Base-by-base conservation (phyloP, 768 basidiomycete genomes). In the Russula ochroleuca region DNA sequence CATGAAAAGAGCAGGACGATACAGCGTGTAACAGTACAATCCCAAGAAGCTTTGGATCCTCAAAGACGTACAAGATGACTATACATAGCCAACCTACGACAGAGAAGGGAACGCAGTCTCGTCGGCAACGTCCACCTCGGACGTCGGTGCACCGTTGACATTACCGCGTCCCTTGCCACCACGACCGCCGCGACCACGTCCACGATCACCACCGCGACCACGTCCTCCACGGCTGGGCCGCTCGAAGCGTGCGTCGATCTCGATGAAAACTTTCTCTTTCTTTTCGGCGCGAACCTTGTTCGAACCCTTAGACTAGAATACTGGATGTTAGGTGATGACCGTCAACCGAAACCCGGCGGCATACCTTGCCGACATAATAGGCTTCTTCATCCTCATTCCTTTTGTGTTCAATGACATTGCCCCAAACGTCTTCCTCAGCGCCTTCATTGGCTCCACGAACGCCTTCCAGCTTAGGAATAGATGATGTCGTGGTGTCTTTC, bases 311-410 rank as follows among this genome's bases (percentile, higher is more conserved):
- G 78, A 74, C 91, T 94, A 72, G 15, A 56, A 35, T 23, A 21
- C 13, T 33, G 23, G 21, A n/a, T 25, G 19, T 62, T 25, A 28
- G 23, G 48, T 14, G 61, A 23, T 3, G 37, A 62, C 33, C 21
- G 5, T 28, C 19, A n/a, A 41, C n/a, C 50, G 43, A 14, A 63
- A 23, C 21, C 25, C 21, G 43, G 9, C 54, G 40, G 6, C 48
- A 15, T 37, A 94, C 96, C 90, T 97, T 96, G 76, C 92, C 91
- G 65, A 86, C 83, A 76, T 89, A 94, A 81, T 94, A 95, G 54
- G 84, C 77, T 65, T 83, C 82, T 66, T 86, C 83, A 23, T 81
- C 85, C 45, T 88, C 86, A 65, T 79, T 78, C 75, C 86, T 90
- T 71, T 78, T 73, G 69, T 91, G 75, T 63, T 81, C 81, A 63